These are phyloP conservation scores for California macrophylla DNA, from an alignment of 441 rosid genomes.

Conservation along the genomic window DNA sequence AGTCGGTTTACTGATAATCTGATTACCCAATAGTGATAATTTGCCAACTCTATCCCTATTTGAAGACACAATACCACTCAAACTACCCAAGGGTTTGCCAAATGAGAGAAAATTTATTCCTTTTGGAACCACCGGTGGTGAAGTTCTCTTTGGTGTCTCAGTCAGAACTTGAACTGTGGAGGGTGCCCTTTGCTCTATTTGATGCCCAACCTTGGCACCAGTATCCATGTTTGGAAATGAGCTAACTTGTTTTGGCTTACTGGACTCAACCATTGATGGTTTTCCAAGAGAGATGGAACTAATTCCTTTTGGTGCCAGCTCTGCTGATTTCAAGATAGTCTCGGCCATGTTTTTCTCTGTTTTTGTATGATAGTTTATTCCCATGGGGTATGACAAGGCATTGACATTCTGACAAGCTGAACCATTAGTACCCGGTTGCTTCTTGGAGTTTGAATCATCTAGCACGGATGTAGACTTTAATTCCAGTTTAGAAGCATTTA, in stretches of 20 bases:
- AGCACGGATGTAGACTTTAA: slow-evolving; percentile 18
- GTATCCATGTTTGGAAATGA: slow-evolving; percentile 29
- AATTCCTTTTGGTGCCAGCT: slow-evolving; percentile 38
- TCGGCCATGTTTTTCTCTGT: slow-evolving; percentile 31
- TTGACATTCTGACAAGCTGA: slow-evolving; percentile 21
- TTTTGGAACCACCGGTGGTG: slow-evolving; percentile 30
- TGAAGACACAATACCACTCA: slow-evolving; percentile 11
- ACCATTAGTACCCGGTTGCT: slow-evolving; percentile 22
- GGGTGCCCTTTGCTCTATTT: background rate
- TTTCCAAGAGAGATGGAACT: slow-evolving; percentile 31
- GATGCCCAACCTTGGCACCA: slow-evolving; percentile 19
- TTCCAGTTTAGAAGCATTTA: slow-evolving; percentile 23
- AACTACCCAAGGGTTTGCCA: slow-evolving; percentile 29
- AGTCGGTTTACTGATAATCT: slow-evolving; percentile 14
- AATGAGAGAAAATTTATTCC: slow-evolving; percentile 84
- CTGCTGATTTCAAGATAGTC: slow-evolving; percentile 24
- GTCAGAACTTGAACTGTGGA: background rate
- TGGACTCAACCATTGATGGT: slow-evolving; percentile 26
- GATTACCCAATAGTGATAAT: slow-evolving; percentile 14
- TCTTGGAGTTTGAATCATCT: slow-evolving; percentile 22
- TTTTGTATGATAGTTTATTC: slow-evolving; percentile 26
- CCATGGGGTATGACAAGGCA: slow-evolving; percentile 17
- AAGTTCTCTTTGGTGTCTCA: background rate
- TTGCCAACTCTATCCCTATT: slow-evolving; percentile 16
- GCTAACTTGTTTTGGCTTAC: slow-evolving; percentile 22